Evolutionary conservation across 352 stramenopile genomes (phyloP).

Genomic region (Phytopythium litorale): DNA sequence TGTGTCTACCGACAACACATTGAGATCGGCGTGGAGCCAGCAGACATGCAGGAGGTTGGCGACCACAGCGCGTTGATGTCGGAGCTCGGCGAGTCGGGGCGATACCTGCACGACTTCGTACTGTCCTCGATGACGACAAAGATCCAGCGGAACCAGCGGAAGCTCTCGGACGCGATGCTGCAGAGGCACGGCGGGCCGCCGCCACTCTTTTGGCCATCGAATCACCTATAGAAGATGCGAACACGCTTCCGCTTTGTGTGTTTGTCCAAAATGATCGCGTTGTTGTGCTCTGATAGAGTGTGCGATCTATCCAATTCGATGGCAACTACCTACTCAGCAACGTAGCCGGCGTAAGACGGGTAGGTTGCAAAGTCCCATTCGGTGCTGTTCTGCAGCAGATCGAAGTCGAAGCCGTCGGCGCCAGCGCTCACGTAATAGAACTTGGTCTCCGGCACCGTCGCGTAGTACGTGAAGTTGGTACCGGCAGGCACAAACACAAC

Average conservation of each 20-base stretch:
- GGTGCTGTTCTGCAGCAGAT: conserved; percentile 39
- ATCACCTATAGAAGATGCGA: no score
- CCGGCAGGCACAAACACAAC: conserved; percentile 39
- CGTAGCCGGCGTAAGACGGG: conserved; percentile 34
- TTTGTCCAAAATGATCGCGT: no score
- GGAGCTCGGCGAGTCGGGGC: not conserved
- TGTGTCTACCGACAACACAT: not conserved
- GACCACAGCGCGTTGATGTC: not conserved
- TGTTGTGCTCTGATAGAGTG: no score
- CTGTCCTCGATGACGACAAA: not conserved
- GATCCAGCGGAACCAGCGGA: not conserved
- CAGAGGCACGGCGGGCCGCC: not conserved
- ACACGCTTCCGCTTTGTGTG: no score
- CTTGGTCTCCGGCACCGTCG: conserved; percentile 47
- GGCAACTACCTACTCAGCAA: conserved; percentile 6
- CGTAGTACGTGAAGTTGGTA: conserved; percentile 48
- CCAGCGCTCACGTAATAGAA: conserved; percentile 52
- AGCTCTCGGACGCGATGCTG: not conserved
- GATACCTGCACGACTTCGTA: not conserved
- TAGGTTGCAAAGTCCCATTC: conserved; percentile 45
- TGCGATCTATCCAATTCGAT: no score
- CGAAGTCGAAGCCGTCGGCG: conserved; percentile 37
- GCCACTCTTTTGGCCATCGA: no score
- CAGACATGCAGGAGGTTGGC: no score
- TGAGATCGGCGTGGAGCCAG: not conserved